A percentile compares a stretch with the other conserved stretches of the same genome.
Evolutionary conservation across 305 asterid species (phyloP).

Genomic region (Fraxinus nigra): DNA sequence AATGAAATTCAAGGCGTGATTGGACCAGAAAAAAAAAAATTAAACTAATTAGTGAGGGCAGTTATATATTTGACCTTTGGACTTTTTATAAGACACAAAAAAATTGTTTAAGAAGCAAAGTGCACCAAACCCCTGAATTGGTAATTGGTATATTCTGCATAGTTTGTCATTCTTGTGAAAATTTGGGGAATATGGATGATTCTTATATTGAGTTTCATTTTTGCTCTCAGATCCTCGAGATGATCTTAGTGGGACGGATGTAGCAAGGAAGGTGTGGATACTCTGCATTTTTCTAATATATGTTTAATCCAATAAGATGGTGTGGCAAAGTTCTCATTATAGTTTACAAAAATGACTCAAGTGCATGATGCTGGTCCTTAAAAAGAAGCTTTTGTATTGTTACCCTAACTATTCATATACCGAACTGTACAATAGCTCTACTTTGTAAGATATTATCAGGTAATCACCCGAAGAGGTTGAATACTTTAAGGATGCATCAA

Average conservation of each 20-base stretch:
- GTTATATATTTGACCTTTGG: not conserved
- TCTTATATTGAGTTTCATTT: slow-evolving; percentile 26
- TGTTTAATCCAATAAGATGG: slow-evolving; percentile 2
- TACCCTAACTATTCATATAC: not conserved
- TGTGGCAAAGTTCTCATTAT: not conserved
- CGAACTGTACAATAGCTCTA: not conserved
- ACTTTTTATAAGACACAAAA: not conserved
- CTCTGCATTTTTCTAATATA: slow-evolving; percentile 21
- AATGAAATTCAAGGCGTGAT: not conserved
- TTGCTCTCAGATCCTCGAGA: slow-evolving; percentile 84
- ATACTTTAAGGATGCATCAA: not conserved
- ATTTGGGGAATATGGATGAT: not conserved
- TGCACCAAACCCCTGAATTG: slow-evolving; percentile 2
- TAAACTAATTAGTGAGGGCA: not conserved
- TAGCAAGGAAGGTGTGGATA: slow-evolving; percentile 80
- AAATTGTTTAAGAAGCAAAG: not conserved
- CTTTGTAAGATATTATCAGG: slow-evolving; percentile 1
- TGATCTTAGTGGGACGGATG: slow-evolving; percentile 96
- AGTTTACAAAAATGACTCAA: not conserved
- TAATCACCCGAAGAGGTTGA: slow-evolving; percentile 6
- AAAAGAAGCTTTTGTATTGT: not conserved
- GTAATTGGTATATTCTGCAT: slow-evolving; percentile 5
- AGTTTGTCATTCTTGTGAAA: not conserved
- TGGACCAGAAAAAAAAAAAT: not conserved
- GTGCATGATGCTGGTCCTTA: slow-evolving; percentile 8